These are phyloP conservation scores for Aspergillus novoparasiticus DNA, from an alignment of 2,329 filamentous ascomycete species.

Conservation along the genomic window DNA sequence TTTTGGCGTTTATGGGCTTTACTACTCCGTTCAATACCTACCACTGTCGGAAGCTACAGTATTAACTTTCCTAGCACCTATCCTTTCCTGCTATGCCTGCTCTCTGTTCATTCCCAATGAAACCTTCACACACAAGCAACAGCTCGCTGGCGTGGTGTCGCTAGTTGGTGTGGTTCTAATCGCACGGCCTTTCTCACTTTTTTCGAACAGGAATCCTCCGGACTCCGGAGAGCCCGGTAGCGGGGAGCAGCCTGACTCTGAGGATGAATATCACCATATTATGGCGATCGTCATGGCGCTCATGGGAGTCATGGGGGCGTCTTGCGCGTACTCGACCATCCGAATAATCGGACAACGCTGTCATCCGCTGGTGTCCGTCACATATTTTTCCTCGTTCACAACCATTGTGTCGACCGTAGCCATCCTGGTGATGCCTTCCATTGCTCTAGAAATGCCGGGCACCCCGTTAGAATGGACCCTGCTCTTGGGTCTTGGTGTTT, in stretches of 20 bases:
- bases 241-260: slow-evolving; percentile 33
- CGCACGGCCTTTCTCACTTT: slow-evolving; percentile 61
- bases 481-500: slow-evolving; percentile 67
- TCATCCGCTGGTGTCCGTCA: slow-evolving; percentile 81
- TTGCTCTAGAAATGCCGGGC: slow-evolving; percentile 60
- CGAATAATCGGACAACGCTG: slow-evolving; percentile 78
- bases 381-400: slow-evolving; percentile 76
- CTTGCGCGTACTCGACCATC: slow-evolving; percentile 75
- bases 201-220: slow-evolving; percentile 7
- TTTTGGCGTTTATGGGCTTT: slow-evolving; percentile 80
- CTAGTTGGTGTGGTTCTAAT: slow-evolving; percentile 81
- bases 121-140: slow-evolving; percentile 75
- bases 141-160: slow-evolving; percentile 74
- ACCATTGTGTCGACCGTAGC: slow-evolving; percentile 66
- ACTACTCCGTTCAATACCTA: slow-evolving; percentile 73
- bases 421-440: slow-evolving; percentile 58
- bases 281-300: slow-evolving; percentile 71
- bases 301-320: slow-evolving; percentile 74
- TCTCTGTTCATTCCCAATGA: slow-evolving; percentile 71
- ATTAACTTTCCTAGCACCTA: slow-evolving; percentile 82
- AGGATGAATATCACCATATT: slow-evolving; percentile 66
- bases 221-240: slow-evolving; percentile 13
- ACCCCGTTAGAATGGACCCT: slow-evolving; percentile 65
- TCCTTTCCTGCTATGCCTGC: slow-evolving; percentile 77
- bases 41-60: slow-evolving; percentile 86